phyloP scores from a whole-genome alignment of 305 asterid species.

The Fraxinus floribunda region DNA sequence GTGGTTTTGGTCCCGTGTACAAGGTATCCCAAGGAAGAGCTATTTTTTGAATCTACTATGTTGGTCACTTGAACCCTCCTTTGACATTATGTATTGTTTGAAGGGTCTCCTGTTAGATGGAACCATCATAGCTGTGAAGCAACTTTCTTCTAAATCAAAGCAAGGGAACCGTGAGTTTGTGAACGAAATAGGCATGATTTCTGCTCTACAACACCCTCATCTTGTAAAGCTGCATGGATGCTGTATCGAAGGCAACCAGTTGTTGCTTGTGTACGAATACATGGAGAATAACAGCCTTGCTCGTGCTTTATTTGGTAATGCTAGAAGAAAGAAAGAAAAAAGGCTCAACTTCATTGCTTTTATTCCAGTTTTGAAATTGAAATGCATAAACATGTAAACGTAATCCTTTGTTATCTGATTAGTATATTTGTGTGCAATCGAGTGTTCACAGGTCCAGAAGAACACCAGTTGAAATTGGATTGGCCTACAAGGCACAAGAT shows the following conservation, averaged over 20 bases:
- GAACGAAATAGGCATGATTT: slow-evolving; percentile 76
- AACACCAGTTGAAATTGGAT: slow-evolving; percentile 50
- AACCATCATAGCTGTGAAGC: slow-evolving; percentile 49
- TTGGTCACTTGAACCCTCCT: background rate
- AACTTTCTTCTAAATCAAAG: slow-evolving; percentile 54
- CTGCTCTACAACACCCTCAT: slow-evolving; percentile 71
- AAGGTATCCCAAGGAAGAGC: slow-evolving; percentile 28
- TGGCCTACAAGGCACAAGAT: slow-evolving; percentile 68
- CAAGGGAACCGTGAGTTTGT: slow-evolving; percentile 68
- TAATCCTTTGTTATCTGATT: background rate
- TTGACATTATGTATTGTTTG: background rate
- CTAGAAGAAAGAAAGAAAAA: background rate
- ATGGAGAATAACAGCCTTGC: slow-evolving; percentile 66
- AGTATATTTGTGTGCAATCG: background rate
- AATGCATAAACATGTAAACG: background rate
- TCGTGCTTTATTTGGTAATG: slow-evolving; percentile 61
- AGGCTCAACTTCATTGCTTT: background rate
- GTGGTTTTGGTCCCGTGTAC: slow-evolving; percentile 53
- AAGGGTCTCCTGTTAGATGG: slow-evolving; percentile 47
- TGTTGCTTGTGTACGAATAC: slow-evolving; percentile 61
- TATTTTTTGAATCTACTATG: background rate
- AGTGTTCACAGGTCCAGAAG: slow-evolving; percentile 51
- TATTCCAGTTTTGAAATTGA: background rate
- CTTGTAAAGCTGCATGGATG: slow-evolving; percentile 71
- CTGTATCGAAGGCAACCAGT: slow-evolving; percentile 58